phyloP scores from a whole-genome alignment of 2,329 filamentous ascomycete genomes.

The Huntiella moniliformis region DNA sequence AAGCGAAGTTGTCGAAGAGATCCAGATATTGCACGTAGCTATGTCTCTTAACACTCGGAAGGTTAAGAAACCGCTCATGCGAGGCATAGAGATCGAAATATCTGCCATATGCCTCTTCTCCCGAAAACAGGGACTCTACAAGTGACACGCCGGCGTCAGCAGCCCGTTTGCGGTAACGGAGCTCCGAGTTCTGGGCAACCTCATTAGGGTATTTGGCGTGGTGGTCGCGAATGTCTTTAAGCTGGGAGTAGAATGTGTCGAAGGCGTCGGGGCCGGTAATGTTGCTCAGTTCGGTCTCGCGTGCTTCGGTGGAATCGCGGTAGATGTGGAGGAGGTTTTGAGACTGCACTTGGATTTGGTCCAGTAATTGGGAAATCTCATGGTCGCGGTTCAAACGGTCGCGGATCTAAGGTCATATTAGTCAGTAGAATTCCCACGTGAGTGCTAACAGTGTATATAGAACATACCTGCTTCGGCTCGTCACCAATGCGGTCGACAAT shows the following conservation, averaged over 20 bases:
- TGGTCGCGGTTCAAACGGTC: slow-evolving; percentile 82
- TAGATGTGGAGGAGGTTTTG: slow-evolving; percentile 66
- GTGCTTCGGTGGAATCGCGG: slow-evolving; percentile 53
- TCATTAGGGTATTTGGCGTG: slow-evolving; percentile 86
- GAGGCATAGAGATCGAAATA: slow-evolving; percentile 74
- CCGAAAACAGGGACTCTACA: slow-evolving; percentile 83
- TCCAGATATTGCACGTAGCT: slow-evolving; percentile 89
- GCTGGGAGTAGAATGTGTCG: slow-evolving; percentile 76
- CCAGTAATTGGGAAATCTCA: slow-evolving; percentile 70
- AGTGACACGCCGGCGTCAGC: slow-evolving; percentile 32
- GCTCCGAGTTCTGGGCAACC: slow-evolving; percentile 84
- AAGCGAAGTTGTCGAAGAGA: slow-evolving; percentile 68
- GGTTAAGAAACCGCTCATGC: slow-evolving; percentile 79
- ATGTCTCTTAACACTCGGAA: slow-evolving; percentile 67
- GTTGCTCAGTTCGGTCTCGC: slow-evolving; percentile 62
- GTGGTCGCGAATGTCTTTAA: slow-evolving; percentile 65
- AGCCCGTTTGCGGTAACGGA: slow-evolving; percentile 63
- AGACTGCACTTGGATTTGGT: slow-evolving; percentile 76
- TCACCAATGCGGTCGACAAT: slow-evolving; percentile 77
- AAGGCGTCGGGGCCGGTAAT: slow-evolving; percentile 75
- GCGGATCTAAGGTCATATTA: slow-evolving; percentile 43
- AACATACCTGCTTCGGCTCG: slow-evolving; percentile 66
- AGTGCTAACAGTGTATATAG: not conserved
- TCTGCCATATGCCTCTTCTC: slow-evolving; percentile 82
- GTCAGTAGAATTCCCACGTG: slow-evolving; percentile 12